Evolutionary conservation across 1,284 basidiomycete species (phyloP), one percentile per base, ranked within the genome.

Genomic region (Ustanciosporium gigantosporum): DNA sequence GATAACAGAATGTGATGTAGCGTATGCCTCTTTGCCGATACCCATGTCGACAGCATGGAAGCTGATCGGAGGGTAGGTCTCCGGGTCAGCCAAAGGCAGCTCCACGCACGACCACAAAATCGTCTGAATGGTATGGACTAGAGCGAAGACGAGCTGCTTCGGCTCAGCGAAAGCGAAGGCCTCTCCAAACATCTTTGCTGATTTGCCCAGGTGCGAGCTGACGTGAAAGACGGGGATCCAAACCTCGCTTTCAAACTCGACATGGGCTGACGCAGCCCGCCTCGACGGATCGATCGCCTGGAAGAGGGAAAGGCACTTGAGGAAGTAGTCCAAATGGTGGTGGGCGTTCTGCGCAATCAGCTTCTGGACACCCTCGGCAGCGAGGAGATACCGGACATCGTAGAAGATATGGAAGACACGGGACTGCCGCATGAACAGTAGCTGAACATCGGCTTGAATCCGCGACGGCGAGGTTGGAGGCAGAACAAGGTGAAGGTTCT

Each of bases 101-200:
- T 47, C 50, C 23, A 23, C 40, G 14, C 48, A 38, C 32, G 59
- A 57, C 41, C 42, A 42, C 37, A 57, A 81, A 43, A 92, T 90
- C 43, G 88, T 83, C 58, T 84, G 83, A 14, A 87, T 81, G 17
- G 92, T 87, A 2, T 83, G 84, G 3, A 82, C 81, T 45, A 95
- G 86, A 0, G 88, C 88, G 3, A 79, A 78, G 19, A 88, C 81
- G 19, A 94, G 82, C 66, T 87, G 84, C 0, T 82, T 79, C 0
- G 84, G 80, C 0, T 79, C 82, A 8, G 84, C 84, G 45, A 82
- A 45, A 9, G 47, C 55, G 21, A 68, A 74, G 22, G 74, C 59
- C 40, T 73, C 73, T 15, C 74, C 74, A 25, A 76, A 66, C 36
- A 72, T 61, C 50, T 72, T 70, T 13, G 70, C 62, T 16, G 66